phyloP scores from a whole-genome alignment of 495 filamentous ascomycete species.

The Daldinia grandis region DNA sequence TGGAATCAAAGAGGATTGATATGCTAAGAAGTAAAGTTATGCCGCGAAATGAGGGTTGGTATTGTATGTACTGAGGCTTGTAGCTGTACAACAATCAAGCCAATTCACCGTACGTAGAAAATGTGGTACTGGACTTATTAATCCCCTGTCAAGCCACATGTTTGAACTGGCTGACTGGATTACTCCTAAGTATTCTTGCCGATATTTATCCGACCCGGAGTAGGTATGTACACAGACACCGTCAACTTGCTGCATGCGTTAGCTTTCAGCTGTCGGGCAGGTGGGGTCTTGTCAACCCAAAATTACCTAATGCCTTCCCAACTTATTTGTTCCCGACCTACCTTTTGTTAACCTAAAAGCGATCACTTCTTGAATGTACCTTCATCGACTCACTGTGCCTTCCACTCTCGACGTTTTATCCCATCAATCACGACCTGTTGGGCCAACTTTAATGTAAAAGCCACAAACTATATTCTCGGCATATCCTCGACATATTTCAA shows the following conservation, averaged over 20 bases:
- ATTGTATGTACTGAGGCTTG: constrained; percentile 21
- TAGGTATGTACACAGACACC: too few species aligned
- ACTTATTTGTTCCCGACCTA: neutral
- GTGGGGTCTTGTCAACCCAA: constrained; percentile 12
- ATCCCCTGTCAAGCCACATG: constrained; percentile 43
- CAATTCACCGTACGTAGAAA: constrained; percentile 35
- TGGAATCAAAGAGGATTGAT: neutral
- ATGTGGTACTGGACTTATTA: constrained; percentile 23
- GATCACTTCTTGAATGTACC: neutral
- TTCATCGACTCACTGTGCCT: constrained; percentile 6
- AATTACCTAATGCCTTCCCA: neutral
- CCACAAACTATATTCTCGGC: neutral
- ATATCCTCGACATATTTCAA: neutral
- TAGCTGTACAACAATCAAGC: constrained; percentile 34
- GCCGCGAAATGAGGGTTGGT: constrained; percentile 12
- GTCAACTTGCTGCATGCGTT: neutral
- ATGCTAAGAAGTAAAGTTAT: constrained; percentile 1
- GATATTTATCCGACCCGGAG: constrained; percentile 8
- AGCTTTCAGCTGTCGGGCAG: neutral
- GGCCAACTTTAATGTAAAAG: neutral
- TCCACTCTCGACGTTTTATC: constrained; percentile 2
- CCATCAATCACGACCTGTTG: constrained; percentile 7
- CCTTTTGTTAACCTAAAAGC: neutral
- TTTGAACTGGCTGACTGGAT: constrained; percentile 1
- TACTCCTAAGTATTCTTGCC: neutral